Conservation (phyloP, 192 early-diverging fungal genomes). For the Rhizoclosmatium sp. region DNA sequence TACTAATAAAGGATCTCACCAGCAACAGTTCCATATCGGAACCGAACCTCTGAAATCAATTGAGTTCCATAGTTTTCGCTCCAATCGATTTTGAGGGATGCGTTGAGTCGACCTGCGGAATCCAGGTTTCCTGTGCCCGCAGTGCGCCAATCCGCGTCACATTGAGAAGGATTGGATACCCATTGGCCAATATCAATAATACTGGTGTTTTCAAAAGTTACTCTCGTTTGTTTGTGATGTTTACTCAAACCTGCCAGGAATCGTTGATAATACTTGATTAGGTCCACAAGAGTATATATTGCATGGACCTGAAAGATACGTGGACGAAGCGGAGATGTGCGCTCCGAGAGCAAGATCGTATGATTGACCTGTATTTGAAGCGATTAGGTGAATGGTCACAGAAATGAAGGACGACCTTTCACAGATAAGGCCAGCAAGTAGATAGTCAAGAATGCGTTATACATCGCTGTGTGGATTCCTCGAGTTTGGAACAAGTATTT, state of each 20-base stretch:
- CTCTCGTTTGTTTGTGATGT: background rate
- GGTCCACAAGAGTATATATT: slow-evolving; percentile 3
- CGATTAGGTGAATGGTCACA: too few species aligned
- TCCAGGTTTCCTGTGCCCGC: background rate
- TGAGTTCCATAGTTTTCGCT: slow-evolving; percentile 13
- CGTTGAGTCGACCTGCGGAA: slow-evolving; percentile 2
- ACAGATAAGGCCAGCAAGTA: too few species aligned
- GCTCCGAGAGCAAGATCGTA: slow-evolving; percentile 3
- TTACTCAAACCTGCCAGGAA: background rate
- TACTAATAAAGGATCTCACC: slow-evolving; percentile 1
- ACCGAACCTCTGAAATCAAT: slow-evolving; percentile 20
- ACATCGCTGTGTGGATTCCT: too few species aligned
- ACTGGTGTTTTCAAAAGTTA: background rate
- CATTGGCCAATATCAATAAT: slow-evolving; percentile 1
- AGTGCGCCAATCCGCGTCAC: slow-evolving; percentile 13
- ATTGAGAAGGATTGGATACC: background rate
- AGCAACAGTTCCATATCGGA: slow-evolving; percentile 22
- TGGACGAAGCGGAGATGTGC: background rate
- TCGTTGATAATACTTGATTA: background rate
- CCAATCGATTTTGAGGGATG: slow-evolving; percentile 20
- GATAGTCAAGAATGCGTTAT: too few species aligned
- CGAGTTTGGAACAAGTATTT: too few species aligned
- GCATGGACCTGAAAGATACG: background rate
- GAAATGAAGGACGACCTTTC: too few species aligned
- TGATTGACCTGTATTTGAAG: background rate